Evolutionary conservation across 441 rosid species (phyloP).

Genomic region (California macrophylla): DNA sequence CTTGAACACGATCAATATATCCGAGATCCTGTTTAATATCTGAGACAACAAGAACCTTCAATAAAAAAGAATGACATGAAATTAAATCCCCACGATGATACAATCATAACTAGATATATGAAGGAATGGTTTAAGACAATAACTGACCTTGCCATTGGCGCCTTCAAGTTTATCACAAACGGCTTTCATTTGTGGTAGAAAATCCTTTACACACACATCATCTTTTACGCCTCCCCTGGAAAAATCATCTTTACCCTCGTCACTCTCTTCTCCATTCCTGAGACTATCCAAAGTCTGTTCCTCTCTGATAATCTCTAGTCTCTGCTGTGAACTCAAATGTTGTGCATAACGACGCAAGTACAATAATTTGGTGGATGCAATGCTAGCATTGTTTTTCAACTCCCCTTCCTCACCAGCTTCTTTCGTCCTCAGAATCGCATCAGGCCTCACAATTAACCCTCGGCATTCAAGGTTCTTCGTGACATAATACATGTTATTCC

Average conservation of each 20-base stretch:
- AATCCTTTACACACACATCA: slow-evolving; percentile 64
- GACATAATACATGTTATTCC: slow-evolving; percentile 57
- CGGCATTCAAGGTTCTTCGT: slow-evolving; percentile 64
- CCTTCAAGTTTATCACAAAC: slow-evolving; percentile 74
- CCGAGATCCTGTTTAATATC: slow-evolving; percentile 62
- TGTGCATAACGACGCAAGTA: slow-evolving; percentile 71
- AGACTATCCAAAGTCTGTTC: slow-evolving; percentile 27
- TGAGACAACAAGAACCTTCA: slow-evolving; percentile 66
- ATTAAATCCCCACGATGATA: slow-evolving; percentile 20
- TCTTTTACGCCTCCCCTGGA: slow-evolving; percentile 37
- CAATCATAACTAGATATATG: background rate
- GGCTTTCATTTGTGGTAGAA: slow-evolving; percentile 70
- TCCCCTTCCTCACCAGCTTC: slow-evolving; percentile 59
- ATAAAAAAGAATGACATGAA: slow-evolving; percentile 14
- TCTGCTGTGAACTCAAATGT: slow-evolving; percentile 68
- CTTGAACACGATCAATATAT: slow-evolving; percentile 36
- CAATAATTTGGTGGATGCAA: slow-evolving; percentile 49
- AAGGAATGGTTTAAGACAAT: background rate
- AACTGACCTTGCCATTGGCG: slow-evolving; percentile 62
- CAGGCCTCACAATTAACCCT: slow-evolving; percentile 63
- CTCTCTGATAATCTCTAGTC: slow-evolving; percentile 61
- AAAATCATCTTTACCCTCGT: slow-evolving; percentile 26
- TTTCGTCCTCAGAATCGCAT: slow-evolving; percentile 61
- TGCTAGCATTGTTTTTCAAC: slow-evolving; percentile 39
- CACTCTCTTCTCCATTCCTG: slow-evolving; percentile 30